Percentiles rank a stretch among this genome's conserved stretches.
Conservation (phyloP, 2,329 filamentous ascomycete genomes). For the Nannizziopsis barbatae region DNA sequence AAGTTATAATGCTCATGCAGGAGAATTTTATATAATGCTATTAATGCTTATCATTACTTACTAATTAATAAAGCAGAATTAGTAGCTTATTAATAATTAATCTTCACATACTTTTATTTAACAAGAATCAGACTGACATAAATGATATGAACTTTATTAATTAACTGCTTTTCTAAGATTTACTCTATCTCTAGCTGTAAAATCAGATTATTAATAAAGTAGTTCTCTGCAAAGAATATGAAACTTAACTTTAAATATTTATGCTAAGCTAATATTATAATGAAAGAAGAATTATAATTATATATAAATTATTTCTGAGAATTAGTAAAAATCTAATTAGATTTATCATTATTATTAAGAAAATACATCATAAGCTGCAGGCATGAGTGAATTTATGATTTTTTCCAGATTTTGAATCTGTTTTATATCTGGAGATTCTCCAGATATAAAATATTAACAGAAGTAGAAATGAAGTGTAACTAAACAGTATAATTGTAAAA, state of each 20-base stretch:
- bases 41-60: conserved; percentile 75
- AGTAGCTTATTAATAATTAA: conserved; percentile 30
- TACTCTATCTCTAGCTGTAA: conserved; percentile 52
- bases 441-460: background rate
- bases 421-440: conserved; percentile 5
- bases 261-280: conserved; percentile 1
- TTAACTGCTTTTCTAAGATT: conserved; percentile 66
- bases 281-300: conserved; percentile 1
- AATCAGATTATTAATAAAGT: conserved; percentile 4
- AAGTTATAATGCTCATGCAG: conserved; percentile 78
- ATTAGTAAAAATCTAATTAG: conserved; percentile 1
- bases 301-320: conserved; percentile 2
- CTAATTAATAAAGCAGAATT: conserved; percentile 42
- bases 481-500: background rate
- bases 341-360: conserved; percentile 8
- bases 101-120: conserved; percentile 75
- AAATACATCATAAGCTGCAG: conserved; percentile 2
- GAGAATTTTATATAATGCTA: conserved; percentile 67
- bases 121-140: conserved; percentile 78
- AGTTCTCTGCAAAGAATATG: background rate
- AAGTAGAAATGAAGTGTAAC: background rate
- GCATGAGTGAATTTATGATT: conserved; percentile 3
- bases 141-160: conserved; percentile 55
- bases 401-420: background rate
- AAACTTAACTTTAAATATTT: too few species aligned